phyloP scores from a whole-genome alignment of 345 rosid species.

The Lepidium aucheri region DNA sequence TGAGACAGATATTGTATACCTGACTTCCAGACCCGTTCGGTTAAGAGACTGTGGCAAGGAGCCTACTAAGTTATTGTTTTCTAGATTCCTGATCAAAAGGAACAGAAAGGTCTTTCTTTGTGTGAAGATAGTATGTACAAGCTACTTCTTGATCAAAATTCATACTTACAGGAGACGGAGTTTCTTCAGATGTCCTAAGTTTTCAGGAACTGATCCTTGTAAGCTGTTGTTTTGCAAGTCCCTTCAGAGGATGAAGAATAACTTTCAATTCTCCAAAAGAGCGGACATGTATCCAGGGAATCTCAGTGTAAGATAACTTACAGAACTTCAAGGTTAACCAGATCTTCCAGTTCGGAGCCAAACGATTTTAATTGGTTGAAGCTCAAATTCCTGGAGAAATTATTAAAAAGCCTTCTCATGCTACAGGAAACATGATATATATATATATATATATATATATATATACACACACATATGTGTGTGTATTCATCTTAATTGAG shows the following conservation, averaged over 20 bases:
- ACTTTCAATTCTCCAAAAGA: neutral
- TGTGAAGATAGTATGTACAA: neutral
- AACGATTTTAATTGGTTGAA: slow-evolving; percentile 67
- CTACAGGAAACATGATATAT: neutral
- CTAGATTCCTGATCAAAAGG: slow-evolving; percentile 58
- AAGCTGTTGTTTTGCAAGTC: slow-evolving; percentile 84
- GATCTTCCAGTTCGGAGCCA: slow-evolving; percentile 51
- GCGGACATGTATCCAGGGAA: neutral
- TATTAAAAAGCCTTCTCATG: neutral
- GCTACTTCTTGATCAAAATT: neutral
- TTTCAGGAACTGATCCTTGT: slow-evolving; percentile 65
- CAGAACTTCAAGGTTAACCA: slow-evolving; percentile 71
- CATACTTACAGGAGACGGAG: slow-evolving; percentile 69
- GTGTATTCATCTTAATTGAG: neutral
- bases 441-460: neutral
- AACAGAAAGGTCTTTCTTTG: neutral
- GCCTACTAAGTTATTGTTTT: slow-evolving; percentile 71
- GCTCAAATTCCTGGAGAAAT: slow-evolving; percentile 68
- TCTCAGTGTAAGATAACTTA: slow-evolving; percentile 34
- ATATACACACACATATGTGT: no score
- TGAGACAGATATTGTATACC: slow-evolving; percentile 32
- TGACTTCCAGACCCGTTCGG: slow-evolving; percentile 55
- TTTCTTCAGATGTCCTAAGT: slow-evolving; percentile 54
- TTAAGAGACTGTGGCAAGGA: slow-evolving; percentile 65
- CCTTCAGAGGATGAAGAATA: slow-evolving; percentile 28